Conservation (phyloP, 2,329 filamentous ascomycete species). For the Exophiala lecanii-corni region DNA sequence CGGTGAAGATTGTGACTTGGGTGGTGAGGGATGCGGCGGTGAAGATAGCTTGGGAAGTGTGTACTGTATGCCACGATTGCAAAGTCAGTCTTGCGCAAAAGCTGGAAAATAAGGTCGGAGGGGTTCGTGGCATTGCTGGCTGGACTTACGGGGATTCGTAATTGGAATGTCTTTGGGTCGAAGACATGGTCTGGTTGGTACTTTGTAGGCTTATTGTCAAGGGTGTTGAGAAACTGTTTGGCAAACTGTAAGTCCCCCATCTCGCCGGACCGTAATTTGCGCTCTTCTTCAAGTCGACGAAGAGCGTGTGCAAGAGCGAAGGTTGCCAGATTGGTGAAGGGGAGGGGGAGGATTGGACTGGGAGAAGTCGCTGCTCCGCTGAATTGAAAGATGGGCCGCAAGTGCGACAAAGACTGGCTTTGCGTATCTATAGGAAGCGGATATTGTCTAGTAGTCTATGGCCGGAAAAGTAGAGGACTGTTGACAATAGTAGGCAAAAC, state of each 20-base stretch:
- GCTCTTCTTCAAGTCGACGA: conserved; percentile 40
- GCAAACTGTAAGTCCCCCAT: conserved; percentile 86
- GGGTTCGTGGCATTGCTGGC: conserved; percentile 9
- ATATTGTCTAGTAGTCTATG: too few relatives aligned
- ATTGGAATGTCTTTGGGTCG: conserved; percentile 72
- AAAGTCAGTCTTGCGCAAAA: background rate
- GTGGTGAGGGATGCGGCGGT: conserved; percentile 39
- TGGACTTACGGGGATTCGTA: conserved; percentile 65
- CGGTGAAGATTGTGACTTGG: conserved; percentile 35
- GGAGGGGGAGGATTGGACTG: background rate
- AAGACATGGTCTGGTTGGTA: conserved; percentile 87
- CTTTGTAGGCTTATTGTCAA: conserved; percentile 75
- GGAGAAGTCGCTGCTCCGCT: too few relatives aligned
- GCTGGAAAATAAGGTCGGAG: background rate
- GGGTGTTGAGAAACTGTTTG: conserved; percentile 71
- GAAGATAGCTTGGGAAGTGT: conserved; percentile 43
- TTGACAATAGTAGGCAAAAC: too few relatives aligned
- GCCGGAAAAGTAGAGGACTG: too few relatives aligned
- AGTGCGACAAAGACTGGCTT: too few relatives aligned
- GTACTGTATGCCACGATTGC: conserved; percentile 32
- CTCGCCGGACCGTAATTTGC: conserved; percentile 39
- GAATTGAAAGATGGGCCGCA: too few relatives aligned
- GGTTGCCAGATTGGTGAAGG: conserved; percentile 18
- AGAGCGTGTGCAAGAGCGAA: conserved; percentile 39
- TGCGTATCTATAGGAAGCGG: too few relatives aligned